Evolutionary conservation across 164 flowering plant species (phyloP), one percentile per base, ranked within the genome.

Genomic region (Magnolia sinica): DNA sequence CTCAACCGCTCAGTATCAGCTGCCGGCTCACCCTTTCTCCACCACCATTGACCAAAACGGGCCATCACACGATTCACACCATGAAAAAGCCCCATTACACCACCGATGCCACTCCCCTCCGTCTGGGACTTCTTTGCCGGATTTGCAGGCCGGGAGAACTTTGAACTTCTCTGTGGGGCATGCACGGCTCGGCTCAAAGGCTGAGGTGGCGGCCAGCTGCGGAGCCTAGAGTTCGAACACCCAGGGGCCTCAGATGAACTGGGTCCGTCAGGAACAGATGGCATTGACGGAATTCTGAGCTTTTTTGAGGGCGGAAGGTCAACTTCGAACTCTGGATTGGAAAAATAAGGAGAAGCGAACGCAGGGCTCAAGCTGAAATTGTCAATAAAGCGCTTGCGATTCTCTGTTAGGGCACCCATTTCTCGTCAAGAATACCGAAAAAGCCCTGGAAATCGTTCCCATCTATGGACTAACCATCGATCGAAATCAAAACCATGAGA

Each of bases 361-460:
- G 74, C 58, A 29, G 59, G 64, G 52, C 19, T 64, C 58, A 13
- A 64, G 77, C 70, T 78, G 77, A 75, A 83, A 50, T 64, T 79
- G 73, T 82, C 90, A 67, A 79, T 87, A 1, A 82, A 82, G 2
- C 89, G 90, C 84, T 89, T 89, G 3, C 88, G 80, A 65, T 81
- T 84, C 74, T 72, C 82, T 7, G 90, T 78, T 64, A 84, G 73
- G 19, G 89, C 92, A 75, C 92, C 91, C 92, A 89, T 89, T 63
- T 5, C 4, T 16, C 61, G 61, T 55, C 61, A 11, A 55, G 18
- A 55, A 8, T 29, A 29, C 37, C n/a, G 19, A 16, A 68, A 31
- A 68, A 68, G 14, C 71, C 50, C 50, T 29, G 29, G 50, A 6
- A 68, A 31, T 14, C n/a, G 45, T 68, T 68, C 71, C 61, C 61